Percentiles rank a stretch among this genome's conserved stretches.
Conservation (phyloP, 192 early-diverging fungal genomes). For the Coemansia sp. region DNA sequence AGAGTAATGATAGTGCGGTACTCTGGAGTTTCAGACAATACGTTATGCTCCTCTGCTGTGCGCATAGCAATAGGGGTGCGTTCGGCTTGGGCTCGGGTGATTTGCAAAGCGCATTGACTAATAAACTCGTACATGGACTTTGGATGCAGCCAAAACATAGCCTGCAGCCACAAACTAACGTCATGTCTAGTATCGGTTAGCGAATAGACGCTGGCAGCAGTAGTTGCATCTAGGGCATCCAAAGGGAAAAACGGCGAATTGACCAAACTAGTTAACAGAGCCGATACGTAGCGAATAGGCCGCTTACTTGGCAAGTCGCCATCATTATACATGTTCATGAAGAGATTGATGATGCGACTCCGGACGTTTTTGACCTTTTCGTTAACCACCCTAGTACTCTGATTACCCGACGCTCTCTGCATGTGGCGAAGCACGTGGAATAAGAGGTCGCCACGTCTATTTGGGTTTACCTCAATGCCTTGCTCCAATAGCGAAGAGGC, state of each 20-base stretch:
- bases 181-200: conserved; percentile 34
- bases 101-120: conserved; percentile 31
- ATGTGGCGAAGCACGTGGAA: conserved; percentile 37
- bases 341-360: conserved; percentile 39
- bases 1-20: conserved; percentile 2
- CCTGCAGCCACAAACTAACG: conserved; percentile 43
- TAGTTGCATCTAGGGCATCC: neutral
- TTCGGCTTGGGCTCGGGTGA: conserved; percentile 10
- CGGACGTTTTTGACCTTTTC: conserved; percentile 51
- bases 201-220: conserved; percentile 3
- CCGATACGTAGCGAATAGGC: conserved; percentile 34
- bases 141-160: conserved; percentile 46
- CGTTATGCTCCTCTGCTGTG: neutral
- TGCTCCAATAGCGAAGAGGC: conserved; percentile 21
- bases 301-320: conserved; percentile 29
- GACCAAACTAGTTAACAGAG: conserved; percentile 27
- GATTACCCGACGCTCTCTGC: conserved; percentile 33
- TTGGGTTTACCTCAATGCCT: conserved; percentile 25
- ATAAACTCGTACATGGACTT: conserved; percentile 41
- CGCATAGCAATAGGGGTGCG: neutral
- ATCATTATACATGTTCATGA: conserved; percentile 34
- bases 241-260: conserved; percentile 32
- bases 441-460: conserved; percentile 26
- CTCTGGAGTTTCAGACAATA: conserved; percentile 3
- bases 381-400: conserved; percentile 28